phyloP scores from a whole-genome alignment of 768 basidiomycete species.

The Melanogaster broomeanus region DNA sequence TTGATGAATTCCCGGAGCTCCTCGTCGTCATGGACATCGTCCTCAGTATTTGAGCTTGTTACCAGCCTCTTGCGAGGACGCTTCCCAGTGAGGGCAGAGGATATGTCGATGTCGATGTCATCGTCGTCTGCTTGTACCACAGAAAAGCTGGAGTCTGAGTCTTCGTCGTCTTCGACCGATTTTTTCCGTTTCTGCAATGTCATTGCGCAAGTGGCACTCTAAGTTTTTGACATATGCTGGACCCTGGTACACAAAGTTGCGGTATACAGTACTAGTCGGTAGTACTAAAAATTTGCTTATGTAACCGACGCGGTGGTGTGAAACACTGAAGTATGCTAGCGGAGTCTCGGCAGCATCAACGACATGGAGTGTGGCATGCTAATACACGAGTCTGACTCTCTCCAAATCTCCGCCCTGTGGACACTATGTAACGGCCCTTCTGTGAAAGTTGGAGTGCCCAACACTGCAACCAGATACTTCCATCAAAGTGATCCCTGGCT shows the following conservation, averaged over 20 bases:
- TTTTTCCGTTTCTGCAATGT: conserved; percentile 32
- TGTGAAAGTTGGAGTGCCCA: not conserved
- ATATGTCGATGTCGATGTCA: conserved; percentile 71
- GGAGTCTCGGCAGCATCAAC: too few relatives aligned
- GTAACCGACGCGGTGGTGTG: not conserved
- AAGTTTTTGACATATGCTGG: too few relatives aligned
- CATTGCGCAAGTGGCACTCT: conserved; percentile 22
- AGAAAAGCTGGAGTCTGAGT: conserved; percentile 11
- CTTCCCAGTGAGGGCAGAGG: conserved; percentile 56
- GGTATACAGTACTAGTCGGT: not conserved
- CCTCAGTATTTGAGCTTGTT: not conserved
- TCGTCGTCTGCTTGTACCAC: conserved; percentile 24
- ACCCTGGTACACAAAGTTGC: not conserved
- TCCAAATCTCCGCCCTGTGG: not conserved
- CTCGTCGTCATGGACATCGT: conserved; percentile 49
- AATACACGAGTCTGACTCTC: too few relatives aligned
- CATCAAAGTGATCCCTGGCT: not conserved
- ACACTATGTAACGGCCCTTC: not conserved
- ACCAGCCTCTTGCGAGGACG: conserved; percentile 21
- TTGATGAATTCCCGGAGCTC: conserved; percentile 67
- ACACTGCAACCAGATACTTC: not conserved
- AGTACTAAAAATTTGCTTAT: not conserved
- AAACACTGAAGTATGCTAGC: too few relatives aligned
- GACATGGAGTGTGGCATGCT: too few relatives aligned
- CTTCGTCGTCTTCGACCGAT: conserved; percentile 10